A percentile compares a stretch with the other conserved stretches of the same genome.
Evolutionary conservation across 2,329 filamentous ascomycete species (phyloP).

Genomic region (Pseudofabraea citricarpa): DNA sequence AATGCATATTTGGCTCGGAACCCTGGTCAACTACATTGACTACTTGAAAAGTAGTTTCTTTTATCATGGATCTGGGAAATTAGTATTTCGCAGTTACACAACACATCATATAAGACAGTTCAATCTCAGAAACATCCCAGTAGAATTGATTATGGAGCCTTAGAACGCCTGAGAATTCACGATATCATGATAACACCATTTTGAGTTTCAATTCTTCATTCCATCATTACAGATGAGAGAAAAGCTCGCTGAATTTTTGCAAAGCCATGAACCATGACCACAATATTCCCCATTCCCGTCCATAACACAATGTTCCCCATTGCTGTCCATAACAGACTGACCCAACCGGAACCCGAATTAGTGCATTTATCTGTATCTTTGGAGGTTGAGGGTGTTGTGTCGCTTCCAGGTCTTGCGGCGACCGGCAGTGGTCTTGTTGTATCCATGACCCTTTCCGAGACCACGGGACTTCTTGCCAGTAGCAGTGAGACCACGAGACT

Average conservation of each 20-base stretch:
- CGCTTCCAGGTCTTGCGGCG: constrained; percentile 99
- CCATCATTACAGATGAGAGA: constrained; percentile 17
- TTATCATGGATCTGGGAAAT: not conserved
- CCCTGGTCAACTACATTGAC: no score
- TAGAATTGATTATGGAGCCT: no score
- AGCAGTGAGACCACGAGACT: constrained; percentile 92
- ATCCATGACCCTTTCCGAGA: constrained; percentile 98
- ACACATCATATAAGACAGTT: not conserved
- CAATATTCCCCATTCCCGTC: constrained; percentile 18
- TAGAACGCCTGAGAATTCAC: no score
- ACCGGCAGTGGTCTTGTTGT: constrained; percentile 96
- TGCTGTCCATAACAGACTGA: constrained; percentile 13
- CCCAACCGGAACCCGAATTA: constrained; percentile 21
- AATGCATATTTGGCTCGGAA: no score
- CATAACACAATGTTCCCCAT: constrained; percentile 16
- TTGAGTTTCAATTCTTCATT: constrained; percentile 14
- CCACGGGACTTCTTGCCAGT: constrained; percentile 99
- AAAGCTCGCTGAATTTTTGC: constrained; percentile 17
- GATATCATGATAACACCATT: no score
- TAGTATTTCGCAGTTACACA: not conserved
- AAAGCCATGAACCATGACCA: constrained; percentile 17
- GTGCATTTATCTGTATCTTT: constrained; percentile 80
- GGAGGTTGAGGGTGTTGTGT: constrained; percentile 98
- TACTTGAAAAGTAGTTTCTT: not conserved
- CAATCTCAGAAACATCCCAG: not conserved